These are phyloP conservation scores for Plectosphaerella sp. DNA, from an alignment of 2,329 filamentous ascomycete species.

Conservation along the genomic window DNA sequence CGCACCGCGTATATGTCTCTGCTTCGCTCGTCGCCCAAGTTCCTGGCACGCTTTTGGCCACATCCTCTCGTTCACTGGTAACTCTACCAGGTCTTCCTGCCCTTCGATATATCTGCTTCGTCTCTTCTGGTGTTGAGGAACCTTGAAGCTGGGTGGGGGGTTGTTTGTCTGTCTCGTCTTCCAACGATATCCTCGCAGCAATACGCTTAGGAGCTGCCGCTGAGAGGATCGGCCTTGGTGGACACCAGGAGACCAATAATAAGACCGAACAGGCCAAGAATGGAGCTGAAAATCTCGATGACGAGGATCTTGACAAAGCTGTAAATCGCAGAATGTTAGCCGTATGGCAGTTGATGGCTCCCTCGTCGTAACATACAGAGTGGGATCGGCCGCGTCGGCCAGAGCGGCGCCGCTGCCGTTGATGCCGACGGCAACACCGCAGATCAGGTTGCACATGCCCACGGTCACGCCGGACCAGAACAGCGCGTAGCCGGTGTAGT, in stretches of 20 bases:
- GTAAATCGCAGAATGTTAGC: background rate
- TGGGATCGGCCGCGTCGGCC: slow-evolving; percentile 89
- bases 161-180: too few relatives aligned
- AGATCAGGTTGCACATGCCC: slow-evolving; percentile 92
- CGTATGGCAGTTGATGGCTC: background rate
- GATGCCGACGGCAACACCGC: slow-evolving; percentile 94
- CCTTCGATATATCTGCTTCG: too few relatives aligned
- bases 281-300: slow-evolving; percentile 98
- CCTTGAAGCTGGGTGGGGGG: too few relatives aligned
- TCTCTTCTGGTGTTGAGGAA: too few relatives aligned
- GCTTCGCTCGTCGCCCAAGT: background rate
- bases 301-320: slow-evolving; percentile 99
- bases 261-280: slow-evolving; percentile 91
- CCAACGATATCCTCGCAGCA: slow-evolving; percentile 8
- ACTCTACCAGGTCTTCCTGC: too few relatives aligned
- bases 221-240: slow-evolving; percentile 76
- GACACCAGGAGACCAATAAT: slow-evolving; percentile 90
- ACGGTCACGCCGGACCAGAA: slow-evolving; percentile 97
- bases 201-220: slow-evolving; percentile 14
- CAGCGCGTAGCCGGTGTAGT: slow-evolving; percentile 91
- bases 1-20: background rate
- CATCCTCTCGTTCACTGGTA: too few relatives aligned
- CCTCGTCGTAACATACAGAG: slow-evolving; percentile 58
- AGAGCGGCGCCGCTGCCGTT: slow-evolving; percentile 96
- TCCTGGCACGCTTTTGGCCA: too few relatives aligned